phyloP scores from a whole-genome alignment of 805 yeast species.

The Saccharomyces mikatae region DNA sequence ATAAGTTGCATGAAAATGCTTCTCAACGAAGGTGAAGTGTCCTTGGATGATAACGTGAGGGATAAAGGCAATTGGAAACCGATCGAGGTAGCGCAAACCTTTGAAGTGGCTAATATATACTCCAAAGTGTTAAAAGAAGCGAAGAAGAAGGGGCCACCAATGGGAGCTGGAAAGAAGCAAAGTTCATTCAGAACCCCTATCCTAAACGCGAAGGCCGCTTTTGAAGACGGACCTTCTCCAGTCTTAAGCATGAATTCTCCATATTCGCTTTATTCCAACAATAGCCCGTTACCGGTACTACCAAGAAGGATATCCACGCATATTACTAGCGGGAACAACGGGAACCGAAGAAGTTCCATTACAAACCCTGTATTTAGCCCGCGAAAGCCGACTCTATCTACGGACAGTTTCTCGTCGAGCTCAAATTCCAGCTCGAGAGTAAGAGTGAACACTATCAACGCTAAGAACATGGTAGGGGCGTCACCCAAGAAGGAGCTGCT shows the following conservation, averaged over 20 bases:
- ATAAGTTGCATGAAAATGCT: conserved; percentile 47
- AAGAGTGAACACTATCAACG: neutral
- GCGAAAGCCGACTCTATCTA: neutral
- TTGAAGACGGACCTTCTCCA: conserved; percentile 28
- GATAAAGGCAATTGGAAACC: conserved; percentile 64
- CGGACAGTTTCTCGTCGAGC: neutral
- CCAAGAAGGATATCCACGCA: neutral
- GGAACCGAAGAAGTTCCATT: conserved; percentile 2
- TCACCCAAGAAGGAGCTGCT: neutral
- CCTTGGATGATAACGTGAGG: conserved; percentile 39
- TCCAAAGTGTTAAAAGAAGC: conserved; percentile 24
- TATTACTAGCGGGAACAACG: neutral
- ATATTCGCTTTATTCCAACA: conserved; percentile 4
- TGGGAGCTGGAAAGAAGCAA: conserved; percentile 9
- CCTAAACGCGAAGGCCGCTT: conserved; percentile 16
- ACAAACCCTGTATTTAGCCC: neutral
- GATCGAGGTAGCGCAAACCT: conserved; percentile 48
- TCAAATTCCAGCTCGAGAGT: neutral
- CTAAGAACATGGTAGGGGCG: neutral
- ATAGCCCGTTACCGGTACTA: neutral
- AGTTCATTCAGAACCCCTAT: conserved; percentile 24
- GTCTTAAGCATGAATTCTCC: conserved; percentile 20
- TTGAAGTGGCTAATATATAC: conserved; percentile 41
- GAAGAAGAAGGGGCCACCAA: conserved; percentile 7
- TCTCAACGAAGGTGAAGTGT: conserved; percentile 34